Evolutionary conservation across 2,329 filamentous ascomycete species (phyloP).

Genomic region (Paecilomyces fulvus): DNA sequence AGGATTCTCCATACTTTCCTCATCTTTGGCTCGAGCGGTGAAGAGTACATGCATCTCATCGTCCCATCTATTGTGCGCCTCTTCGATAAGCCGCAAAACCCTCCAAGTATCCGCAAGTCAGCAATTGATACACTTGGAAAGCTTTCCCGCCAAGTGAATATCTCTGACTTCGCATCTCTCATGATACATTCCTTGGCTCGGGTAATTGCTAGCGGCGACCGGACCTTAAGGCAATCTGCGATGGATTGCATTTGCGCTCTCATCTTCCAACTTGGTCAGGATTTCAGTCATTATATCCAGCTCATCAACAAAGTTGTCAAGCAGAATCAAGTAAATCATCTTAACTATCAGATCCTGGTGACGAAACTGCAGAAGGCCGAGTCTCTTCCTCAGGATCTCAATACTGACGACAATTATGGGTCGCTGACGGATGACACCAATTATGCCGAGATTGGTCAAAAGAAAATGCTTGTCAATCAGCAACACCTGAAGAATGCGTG

Average conservation of each 20-base stretch:
- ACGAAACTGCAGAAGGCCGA: constrained; percentile 92
- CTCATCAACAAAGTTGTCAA: constrained; percentile 83
- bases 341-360: constrained; percentile 86
- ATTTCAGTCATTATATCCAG: constrained; percentile 89
- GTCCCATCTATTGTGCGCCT: constrained; percentile 90
- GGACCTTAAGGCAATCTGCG: constrained; percentile 66
- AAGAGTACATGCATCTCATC: constrained; percentile 99
- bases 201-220: constrained; percentile 66
- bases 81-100: constrained; percentile 82
- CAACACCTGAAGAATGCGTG: constrained; percentile 95
- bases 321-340: constrained; percentile 72
- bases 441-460: constrained; percentile 75
- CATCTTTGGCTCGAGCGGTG: constrained; percentile 88
- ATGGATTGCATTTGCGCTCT: constrained; percentile 90
- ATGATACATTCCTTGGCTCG: constrained; percentile 91
- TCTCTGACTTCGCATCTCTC: constrained; percentile 92
- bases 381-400: constrained; percentile 87
- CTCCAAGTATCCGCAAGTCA: constrained; percentile 67
- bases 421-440: constrained; percentile 71
- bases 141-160: constrained; percentile 89
- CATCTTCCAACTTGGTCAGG: constrained; percentile 90
- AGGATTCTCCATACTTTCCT: constrained; percentile 90
- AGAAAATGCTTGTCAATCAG: constrained; percentile 95
- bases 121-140: constrained; percentile 94
- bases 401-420: constrained; percentile 71